Evolutionary conservation across 1,284 basidiomycete species (phyloP).

Genomic region (Pseudozyma hubeiensis): DNA sequence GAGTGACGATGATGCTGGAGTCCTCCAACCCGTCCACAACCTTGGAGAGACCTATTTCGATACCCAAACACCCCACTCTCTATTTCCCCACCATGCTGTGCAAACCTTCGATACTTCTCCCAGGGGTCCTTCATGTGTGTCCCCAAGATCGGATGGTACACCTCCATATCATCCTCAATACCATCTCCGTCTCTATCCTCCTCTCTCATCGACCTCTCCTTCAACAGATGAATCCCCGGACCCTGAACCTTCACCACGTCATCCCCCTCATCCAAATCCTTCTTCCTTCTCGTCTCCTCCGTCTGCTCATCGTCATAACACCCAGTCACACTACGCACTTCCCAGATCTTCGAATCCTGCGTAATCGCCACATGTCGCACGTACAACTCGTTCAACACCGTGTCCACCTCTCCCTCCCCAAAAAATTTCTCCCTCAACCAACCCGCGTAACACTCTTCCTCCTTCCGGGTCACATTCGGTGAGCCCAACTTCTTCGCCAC

Average conservation of each 20-base stretch:
- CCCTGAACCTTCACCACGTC: background rate
- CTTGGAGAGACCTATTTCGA: slow-evolving; percentile 9
- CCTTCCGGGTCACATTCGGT: background rate
- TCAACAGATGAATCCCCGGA: background rate
- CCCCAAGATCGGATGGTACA: slow-evolving; percentile 18
- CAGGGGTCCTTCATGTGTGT: slow-evolving; percentile 32
- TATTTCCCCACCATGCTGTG: background rate
- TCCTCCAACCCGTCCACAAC: background rate
- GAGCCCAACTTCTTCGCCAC: slow-evolving; percentile 1
- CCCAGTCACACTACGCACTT: slow-evolving; percentile 6
- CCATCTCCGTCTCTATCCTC: slow-evolving; percentile 6
- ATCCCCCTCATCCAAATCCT: too few relatives aligned
- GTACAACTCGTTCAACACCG: slow-evolving; percentile 36
- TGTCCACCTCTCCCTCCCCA: background rate
- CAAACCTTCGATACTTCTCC: background rate
- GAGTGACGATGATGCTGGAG: slow-evolving; percentile 8
- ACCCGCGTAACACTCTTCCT: slow-evolving; percentile 7
- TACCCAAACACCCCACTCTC: background rate
- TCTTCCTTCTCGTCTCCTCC: background rate
- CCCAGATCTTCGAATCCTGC: background rate
- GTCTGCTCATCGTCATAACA: background rate
- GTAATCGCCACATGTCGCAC: slow-evolving; percentile 14
- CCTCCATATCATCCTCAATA: slow-evolving; percentile 18
- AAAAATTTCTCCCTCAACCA: background rate
- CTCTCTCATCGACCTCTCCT: background rate